phyloP scores from a whole-genome alignment of 371 early-diverging fungal species.

The Mucor sp. region DNA sequence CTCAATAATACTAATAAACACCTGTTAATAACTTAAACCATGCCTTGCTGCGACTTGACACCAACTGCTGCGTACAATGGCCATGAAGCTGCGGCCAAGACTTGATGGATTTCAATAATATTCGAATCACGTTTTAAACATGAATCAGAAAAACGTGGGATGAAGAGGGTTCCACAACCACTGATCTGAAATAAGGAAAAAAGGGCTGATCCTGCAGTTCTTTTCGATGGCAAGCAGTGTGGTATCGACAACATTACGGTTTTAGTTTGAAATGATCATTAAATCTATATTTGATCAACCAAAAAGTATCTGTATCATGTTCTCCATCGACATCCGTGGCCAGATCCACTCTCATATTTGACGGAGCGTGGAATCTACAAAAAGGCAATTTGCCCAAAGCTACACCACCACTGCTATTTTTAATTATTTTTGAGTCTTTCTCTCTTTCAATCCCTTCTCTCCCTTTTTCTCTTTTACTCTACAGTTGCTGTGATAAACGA shows the following conservation, averaged over 20 bases:
- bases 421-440: not conserved
- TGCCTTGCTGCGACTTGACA: not conserved
- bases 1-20: not conserved
- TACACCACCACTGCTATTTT: not conserved
- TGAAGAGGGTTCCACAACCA: not conserved
- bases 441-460: not conserved
- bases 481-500: not conserved
- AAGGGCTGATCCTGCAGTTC: not conserved
- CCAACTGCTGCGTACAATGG: not conserved
- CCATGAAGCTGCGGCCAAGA: not conserved
- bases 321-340: not conserved
- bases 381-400: not conserved
- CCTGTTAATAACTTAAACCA: not conserved
- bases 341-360: not conserved
- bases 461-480: not conserved
- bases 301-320: not conserved
- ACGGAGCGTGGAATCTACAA: not conserved
- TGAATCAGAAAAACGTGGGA: not conserved
- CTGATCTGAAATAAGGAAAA: not conserved
- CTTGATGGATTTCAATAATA: not conserved
- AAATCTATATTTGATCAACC: not conserved
- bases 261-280: not conserved
- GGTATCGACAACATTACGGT: not conserved
- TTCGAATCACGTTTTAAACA: not conserved
- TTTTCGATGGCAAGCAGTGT: not conserved